Evolutionary conservation across 73 alveolate genomes (phyloP).

Genomic region (Paraurostyla sp.): DNA sequence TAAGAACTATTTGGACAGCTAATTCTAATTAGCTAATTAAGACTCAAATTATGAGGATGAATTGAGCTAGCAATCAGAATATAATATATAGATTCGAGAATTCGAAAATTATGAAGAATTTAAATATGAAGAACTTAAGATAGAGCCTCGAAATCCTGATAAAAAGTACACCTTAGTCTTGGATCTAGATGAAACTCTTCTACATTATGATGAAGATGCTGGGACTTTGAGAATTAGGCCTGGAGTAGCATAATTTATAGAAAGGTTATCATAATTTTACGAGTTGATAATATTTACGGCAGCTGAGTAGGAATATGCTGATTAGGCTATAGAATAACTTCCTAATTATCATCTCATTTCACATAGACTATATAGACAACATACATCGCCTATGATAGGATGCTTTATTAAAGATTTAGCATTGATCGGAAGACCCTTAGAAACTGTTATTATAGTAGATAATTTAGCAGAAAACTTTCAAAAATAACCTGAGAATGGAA

Average conservation of each 20-base stretch:
- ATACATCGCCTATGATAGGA: conserved; percentile 76
- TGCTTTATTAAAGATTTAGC: conserved; percentile 83
- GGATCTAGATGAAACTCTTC: conserved; percentile 73
- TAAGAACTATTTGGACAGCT: no score
- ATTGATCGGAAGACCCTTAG: conserved; percentile 87
- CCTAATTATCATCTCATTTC: conserved; percentile 76
- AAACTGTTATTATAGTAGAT: conserved; percentile 86
- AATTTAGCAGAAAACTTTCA: conserved; percentile 88
- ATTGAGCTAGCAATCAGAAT: background rate
- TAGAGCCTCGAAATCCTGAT: background rate
- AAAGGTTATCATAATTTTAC: conserved; percentile 83
- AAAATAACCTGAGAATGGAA: conserved; percentile 90
- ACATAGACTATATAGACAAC: conserved; percentile 90
- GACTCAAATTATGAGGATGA: no score
- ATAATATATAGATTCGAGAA: conserved; percentile 1
- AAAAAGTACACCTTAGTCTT: conserved; percentile 66
- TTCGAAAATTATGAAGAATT: background rate
- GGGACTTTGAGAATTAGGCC: conserved; percentile 87
- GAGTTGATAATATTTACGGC: conserved; percentile 93
- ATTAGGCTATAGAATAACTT: conserved; percentile 83
- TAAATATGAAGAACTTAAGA: background rate
- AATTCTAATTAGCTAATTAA: no score
- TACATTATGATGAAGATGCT: conserved; percentile 66
- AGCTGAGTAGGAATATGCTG: conserved; percentile 94
- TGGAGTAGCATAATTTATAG: conserved; percentile 85